phyloP scores from a whole-genome alignment of 176 grass and related monocot genomes.

The bread wheat (Triticum aestivum) region DNA sequence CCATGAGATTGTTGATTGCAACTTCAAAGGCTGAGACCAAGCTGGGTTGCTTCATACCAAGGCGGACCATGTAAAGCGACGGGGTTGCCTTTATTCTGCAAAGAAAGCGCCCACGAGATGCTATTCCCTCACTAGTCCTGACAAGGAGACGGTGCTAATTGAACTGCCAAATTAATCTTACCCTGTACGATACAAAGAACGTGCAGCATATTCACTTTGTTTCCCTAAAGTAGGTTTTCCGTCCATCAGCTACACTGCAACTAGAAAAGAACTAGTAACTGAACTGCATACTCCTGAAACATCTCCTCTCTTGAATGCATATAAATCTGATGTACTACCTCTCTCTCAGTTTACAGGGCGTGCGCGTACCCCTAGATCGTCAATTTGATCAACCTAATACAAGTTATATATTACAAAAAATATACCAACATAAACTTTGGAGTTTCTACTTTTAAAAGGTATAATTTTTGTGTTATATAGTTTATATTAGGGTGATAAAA shows the following conservation, averaged over 20 bases:
- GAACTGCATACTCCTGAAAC: neutral
- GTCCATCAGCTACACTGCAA: too few species aligned
- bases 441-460: too few species aligned
- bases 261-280: neutral
- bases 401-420: too few species aligned
- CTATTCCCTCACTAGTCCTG: neutral
- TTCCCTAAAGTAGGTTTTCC: neutral
- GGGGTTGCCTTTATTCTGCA: neutral
- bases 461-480: too few species aligned
- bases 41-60: neutral
- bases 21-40: neutral
- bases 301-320: neutral
- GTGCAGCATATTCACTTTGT: neutral
- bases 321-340: neutral
- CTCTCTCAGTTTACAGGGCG: too few species aligned
- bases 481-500: too few species aligned
- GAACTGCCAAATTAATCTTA: neutral
- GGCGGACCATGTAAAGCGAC: neutral
- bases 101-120: neutral
- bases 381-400: too few species aligned
- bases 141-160: neutral
- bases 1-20: neutral
- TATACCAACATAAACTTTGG: too few species aligned
- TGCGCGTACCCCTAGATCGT: too few species aligned
- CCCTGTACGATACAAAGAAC: neutral